Evolutionary conservation across 805 yeast species (phyloP), one percentile per base, ranked within the genome.

Genomic region (Pichia gijzeniarum): DNA sequence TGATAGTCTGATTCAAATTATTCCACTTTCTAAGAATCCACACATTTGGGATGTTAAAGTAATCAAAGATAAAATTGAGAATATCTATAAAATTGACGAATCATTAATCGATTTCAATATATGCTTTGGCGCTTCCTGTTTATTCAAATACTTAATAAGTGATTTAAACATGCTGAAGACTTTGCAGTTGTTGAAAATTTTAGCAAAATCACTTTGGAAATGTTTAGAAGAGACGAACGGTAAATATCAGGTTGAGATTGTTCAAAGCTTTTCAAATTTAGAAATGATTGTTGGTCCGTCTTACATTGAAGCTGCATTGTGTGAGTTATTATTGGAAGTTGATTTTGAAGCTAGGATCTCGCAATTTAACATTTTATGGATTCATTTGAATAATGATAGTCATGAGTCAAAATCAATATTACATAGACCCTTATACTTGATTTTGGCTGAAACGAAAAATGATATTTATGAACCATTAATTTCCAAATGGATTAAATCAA

Each of bases 281-380:
- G 81, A 79, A 34, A 61, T 73, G n/a, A 65, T 72, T 17, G 70
- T 75, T 21, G 77, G 77, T 13, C 56, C 72, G 2, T 64, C 74
- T 39, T 73, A 76, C 49, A 72, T 89, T 21, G 95, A 89, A 54
- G 91, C 95, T 1, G 84, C 87, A 0, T 51, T 90, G 2, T 68
- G 86, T 0, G 67, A 75, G 2, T 69, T 79, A 39, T 71, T 86
- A 27, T 56, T 80, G 13, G 58, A 70, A 4, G 60, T 69, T 1
- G 56, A 63, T 6, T 58, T 57, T 31, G 63, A 71, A 18, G 63
- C 70, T 16, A 69, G 79, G 48, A 61, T 82, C 1, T 60, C 68
- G 16, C 82, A 85, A 0, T 74, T 87, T 51, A 72, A 78, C 41
- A 72, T 77, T 8, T 59, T 90, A 5, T 91, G 97, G 97, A 70